Evolutionary conservation across 2,329 filamentous ascomycete species (phyloP).

Genomic region (Xylaria sp.): DNA sequence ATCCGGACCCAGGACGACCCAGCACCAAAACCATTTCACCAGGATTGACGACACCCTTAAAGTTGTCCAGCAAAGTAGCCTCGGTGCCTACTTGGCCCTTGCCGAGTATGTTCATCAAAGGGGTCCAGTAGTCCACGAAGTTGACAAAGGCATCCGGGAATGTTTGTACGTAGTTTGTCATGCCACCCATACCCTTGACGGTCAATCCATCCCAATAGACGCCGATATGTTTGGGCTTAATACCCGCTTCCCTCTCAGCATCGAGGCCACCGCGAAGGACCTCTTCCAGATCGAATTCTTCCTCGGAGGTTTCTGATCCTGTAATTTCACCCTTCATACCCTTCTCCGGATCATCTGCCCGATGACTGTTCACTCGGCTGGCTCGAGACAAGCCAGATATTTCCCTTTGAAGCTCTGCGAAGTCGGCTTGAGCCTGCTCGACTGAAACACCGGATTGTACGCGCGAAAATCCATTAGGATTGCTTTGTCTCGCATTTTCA

Average conservation of each 20-base stretch:
- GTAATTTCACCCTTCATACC: conserved; percentile 53
- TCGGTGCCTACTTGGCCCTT: conserved; percentile 74
- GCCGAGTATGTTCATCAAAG: conserved; percentile 71
- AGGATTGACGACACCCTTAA: conserved; percentile 75
- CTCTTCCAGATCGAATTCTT: conserved; percentile 78
- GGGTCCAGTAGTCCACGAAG: conserved; percentile 79
- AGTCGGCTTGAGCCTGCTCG: conserved; percentile 74
- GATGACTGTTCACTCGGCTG: conserved; percentile 55
- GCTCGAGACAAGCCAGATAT: conserved; percentile 66
- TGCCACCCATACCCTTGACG: conserved; percentile 78
- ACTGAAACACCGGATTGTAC: conserved; percentile 67
- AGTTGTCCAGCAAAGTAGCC: conserved; percentile 77
- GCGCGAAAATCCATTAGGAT: conserved; percentile 60
- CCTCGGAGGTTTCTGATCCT: conserved; percentile 59
- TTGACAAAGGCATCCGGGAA: conserved; percentile 81
- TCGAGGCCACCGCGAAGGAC: conserved; percentile 76
- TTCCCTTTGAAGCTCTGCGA: conserved; percentile 72
- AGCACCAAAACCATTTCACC: conserved; percentile 91
- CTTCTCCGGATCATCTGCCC: conserved; percentile 68
- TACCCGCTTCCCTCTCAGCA: conserved; percentile 79
- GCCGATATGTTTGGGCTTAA: conserved; percentile 81
- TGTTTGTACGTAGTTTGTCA: conserved; percentile 76
- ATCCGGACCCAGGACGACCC: conserved; percentile 78
- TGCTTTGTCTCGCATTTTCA: conserved; percentile 56
- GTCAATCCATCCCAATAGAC: conserved; percentile 82